Evolutionary conservation across 139 green algal species (phyloP), one percentile per base, ranked within the genome.

Genomic region (Chlorella sp.): DNA sequence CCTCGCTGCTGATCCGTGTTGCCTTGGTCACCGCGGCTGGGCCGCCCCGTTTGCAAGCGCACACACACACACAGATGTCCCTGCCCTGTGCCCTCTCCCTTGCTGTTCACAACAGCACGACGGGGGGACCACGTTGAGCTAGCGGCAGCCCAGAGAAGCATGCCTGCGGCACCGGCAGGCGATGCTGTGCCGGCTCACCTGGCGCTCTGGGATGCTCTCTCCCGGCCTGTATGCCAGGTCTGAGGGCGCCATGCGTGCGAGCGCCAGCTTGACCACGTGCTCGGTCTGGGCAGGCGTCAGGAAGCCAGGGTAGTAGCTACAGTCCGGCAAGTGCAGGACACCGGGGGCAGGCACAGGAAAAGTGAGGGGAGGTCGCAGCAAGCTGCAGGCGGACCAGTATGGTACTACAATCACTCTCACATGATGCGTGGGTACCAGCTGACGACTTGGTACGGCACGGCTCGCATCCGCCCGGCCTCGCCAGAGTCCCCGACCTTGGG

Each of bases 261-360:
- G 69, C 4, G 79, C 82, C 10, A 88, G 67, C 29, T 34, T 33
- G 2, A 88, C 35, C n/a, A 88, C 62, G 62, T 86, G 73, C 31
- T 82, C 67, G 0, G 35, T 63, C 0, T 65, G 64, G 2, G 26
- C 27, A 24, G 59, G 36, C 35, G 82, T 71, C n/a, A 88, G 67
- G 60, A 88, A 88, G 63, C 69, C 78, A 2, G 84, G 84, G 71
- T 80, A 84, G n/a, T 87, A 68, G 51, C 83, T 73, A 23, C n/a
- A n/a, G n/a, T n/a, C n/a, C n/a, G n/a, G n/a, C n/a, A n/a, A n/a
- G n/a, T n/a, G n/a, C n/a, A n/a, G n/a, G n/a, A n/a, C n/a, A n/a
- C n/a, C n/a, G n/a, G n/a, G n/a, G n/a, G n/a, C n/a, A n/a, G n/a
- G n/a, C n/a, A n/a, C n/a, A n/a, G n/a, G n/a, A n/a, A n/a, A n/a